Percentiles rank a stretch among this genome's conserved stretches.
Evolutionary conservation across 2,329 filamentous ascomycete species (phyloP).

Genomic region (Arthrobotrys sinensis): DNA sequence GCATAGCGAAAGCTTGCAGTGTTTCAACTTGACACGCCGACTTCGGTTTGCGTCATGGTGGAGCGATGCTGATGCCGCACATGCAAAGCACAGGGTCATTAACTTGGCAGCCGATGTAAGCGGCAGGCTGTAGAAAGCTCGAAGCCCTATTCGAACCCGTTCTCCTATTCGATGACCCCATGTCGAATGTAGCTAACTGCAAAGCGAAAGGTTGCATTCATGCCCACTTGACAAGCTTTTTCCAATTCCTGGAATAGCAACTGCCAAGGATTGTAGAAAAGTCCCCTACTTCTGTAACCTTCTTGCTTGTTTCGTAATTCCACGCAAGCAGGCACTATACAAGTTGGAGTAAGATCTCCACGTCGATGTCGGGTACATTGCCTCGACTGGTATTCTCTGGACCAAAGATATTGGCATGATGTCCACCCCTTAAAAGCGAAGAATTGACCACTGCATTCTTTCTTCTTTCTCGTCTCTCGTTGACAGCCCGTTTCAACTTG

Average conservation of each 20-base stretch:
- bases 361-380: constrained; percentile 13
- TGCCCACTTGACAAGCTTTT: constrained; percentile 38
- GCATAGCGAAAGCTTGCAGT: constrained; percentile 1
- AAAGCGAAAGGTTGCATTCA: constrained; percentile 48
- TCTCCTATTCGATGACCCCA: background rate
- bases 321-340: constrained; percentile 20
- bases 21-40: constrained; percentile 37
- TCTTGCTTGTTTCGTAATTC: constrained; percentile 42
- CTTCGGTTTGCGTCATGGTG: constrained; percentile 50
- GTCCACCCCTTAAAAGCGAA: constrained; percentile 23
- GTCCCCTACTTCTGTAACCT: constrained; percentile 45
- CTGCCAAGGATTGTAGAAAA: constrained; percentile 50
- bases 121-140: constrained; percentile 34
- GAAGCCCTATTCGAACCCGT: background rate
- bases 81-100: constrained; percentile 20
- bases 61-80: constrained; percentile 47
- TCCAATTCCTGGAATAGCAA: constrained; percentile 52
- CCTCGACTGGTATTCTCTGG: constrained; percentile 12
- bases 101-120: constrained; percentile 27
- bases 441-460: constrained; percentile 18
- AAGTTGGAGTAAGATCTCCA: constrained; percentile 20
- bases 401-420: constrained; percentile 3
- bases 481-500: constrained; percentile 29
- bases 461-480: constrained; percentile 27
- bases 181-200: constrained; percentile 5